phyloP scores from a whole-genome alignment of 371 early-diverging fungal genomes.

The Synchytrium microbalum region DNA sequence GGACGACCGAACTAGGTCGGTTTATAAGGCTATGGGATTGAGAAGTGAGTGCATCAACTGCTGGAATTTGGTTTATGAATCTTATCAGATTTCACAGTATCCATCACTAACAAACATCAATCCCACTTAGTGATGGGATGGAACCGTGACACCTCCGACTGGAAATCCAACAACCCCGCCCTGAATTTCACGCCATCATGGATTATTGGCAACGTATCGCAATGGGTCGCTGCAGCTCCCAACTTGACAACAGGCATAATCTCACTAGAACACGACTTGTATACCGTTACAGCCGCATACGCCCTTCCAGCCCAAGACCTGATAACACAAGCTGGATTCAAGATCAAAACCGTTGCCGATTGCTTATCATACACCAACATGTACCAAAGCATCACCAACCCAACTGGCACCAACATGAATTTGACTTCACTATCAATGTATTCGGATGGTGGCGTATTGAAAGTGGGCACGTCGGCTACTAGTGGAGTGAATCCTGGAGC shows the following conservation, averaged over 20 bases:
- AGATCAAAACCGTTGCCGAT: not conserved
- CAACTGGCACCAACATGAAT: not conserved
- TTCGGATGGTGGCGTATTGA: not conserved
- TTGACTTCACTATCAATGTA: not conserved
- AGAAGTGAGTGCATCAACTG: not conserved
- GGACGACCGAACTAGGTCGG: constrained; percentile 31
- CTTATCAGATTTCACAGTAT: not conserved
- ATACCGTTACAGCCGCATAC: not conserved
- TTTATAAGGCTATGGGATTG: not conserved
- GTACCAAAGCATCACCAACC: not conserved
- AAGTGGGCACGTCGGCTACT: not conserved
- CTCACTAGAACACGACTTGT: not conserved
- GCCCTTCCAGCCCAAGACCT: not conserved
- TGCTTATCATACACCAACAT: not conserved
- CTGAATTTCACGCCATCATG: not conserved
- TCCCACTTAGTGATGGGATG: not conserved
- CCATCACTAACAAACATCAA: too few relatives aligned
- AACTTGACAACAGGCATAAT: not conserved
- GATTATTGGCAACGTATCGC: not conserved
- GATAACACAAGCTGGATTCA: not conserved
- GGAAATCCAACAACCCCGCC: not conserved
- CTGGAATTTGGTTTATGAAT: not conserved
- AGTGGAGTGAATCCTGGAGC: not conserved
- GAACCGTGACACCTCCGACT: constrained; percentile 3
- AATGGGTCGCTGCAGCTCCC: not conserved